Evolutionary conservation across 2,329 filamentous ascomycete species (phyloP).

Genomic region (Plenodomus biglobosus): DNA sequence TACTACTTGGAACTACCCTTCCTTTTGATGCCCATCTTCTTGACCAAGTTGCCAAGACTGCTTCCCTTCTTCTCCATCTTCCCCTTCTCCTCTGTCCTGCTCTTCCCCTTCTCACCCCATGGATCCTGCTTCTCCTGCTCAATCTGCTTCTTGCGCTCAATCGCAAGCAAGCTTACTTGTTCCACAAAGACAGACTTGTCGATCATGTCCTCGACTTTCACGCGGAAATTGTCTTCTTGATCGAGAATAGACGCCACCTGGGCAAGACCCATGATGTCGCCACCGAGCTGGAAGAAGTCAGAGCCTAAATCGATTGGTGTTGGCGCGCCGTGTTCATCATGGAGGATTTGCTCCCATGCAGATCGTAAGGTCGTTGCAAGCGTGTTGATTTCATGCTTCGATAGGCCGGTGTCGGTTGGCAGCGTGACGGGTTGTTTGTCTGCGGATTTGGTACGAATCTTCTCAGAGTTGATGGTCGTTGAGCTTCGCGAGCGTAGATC

Average conservation of each 20-base stretch:
- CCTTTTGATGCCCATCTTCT: conserved; percentile 26
- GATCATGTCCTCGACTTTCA: conserved; percentile 37
- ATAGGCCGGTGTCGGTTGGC: conserved; percentile 31
- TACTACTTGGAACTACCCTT: conserved; percentile 13
- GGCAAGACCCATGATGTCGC: conserved; percentile 39
- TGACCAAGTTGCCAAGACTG: conserved; percentile 11
- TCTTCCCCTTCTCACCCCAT: conserved; percentile 35
- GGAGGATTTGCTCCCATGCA: conserved; percentile 37
- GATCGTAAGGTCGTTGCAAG: conserved; percentile 29
- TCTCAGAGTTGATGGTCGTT: conserved; percentile 26
- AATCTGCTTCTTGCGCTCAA: conserved; percentile 30
- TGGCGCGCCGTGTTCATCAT: conserved; percentile 25
- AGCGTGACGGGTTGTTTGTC: conserved; percentile 28
- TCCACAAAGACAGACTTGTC: conserved; percentile 35
- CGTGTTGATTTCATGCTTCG: conserved; percentile 23
- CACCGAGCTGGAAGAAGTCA: conserved; percentile 40
- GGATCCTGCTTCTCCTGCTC: conserved; percentile 29
- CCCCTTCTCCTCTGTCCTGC: conserved; percentile 10
- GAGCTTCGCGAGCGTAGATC: conserved; percentile 29
- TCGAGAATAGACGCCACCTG: conserved; percentile 36
- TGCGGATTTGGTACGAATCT: conserved; percentile 23
- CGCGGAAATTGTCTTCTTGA: conserved; percentile 25
- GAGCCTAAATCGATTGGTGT: conserved; percentile 25
- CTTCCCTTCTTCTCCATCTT: conserved; percentile 13
- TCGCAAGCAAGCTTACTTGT: conserved; percentile 30